Conservation (phyloP, 495 filamentous ascomycete genomes). For the Mytilinidion resinicola region DNA sequence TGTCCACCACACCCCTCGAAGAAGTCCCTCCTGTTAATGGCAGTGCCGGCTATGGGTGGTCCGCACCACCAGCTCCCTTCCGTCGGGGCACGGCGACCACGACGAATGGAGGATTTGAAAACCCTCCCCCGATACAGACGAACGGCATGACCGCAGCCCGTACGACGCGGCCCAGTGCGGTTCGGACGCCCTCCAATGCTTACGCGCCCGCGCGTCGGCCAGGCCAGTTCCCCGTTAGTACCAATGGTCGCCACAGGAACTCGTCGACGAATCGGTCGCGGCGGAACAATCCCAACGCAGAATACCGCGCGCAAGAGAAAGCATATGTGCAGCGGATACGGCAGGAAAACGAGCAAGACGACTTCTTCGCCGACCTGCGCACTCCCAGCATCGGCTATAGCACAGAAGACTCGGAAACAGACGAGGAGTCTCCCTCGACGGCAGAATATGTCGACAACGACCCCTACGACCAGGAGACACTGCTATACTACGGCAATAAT, state of each 20-base stretch:
- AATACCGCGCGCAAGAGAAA: slow-evolving; percentile 74
- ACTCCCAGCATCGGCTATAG: slow-evolving; percentile 57
- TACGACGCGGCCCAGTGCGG: slow-evolving; percentile 17
- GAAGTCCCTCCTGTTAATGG: slow-evolving; percentile 16
- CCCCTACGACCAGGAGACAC: slow-evolving; percentile 83
- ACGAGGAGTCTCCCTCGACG: slow-evolving; percentile 80
- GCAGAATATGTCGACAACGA: slow-evolving; percentile 77
- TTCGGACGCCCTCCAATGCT: slow-evolving; percentile 30
- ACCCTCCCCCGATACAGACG: slow-evolving; percentile 24
- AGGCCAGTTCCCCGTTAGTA: slow-evolving; percentile 43
- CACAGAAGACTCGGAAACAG: slow-evolving; percentile 70
- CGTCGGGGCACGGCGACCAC: not conserved
- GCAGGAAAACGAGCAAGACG: slow-evolving; percentile 59
- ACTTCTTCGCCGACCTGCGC: slow-evolving; percentile 68
- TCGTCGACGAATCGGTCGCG: slow-evolving; percentile 21
- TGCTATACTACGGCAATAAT: slow-evolving; percentile 81
- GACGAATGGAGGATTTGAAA: slow-evolving; percentile 1
- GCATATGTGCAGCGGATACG: slow-evolving; percentile 72
- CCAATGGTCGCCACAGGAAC: slow-evolving; percentile 23
- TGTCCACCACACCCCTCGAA: slow-evolving; percentile 17
- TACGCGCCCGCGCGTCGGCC: slow-evolving; percentile 54
- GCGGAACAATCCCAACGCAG: slow-evolving; percentile 68
- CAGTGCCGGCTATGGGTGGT: slow-evolving; percentile 16
- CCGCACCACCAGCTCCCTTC: slow-evolving; percentile 1
- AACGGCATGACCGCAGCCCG: slow-evolving; percentile 21